Percentiles rank a stretch among this genome's conserved stretches.
Evolutionary conservation across 2,329 filamentous ascomycete species (phyloP).

Genomic region (Pseudogymnoascus sp.): DNA sequence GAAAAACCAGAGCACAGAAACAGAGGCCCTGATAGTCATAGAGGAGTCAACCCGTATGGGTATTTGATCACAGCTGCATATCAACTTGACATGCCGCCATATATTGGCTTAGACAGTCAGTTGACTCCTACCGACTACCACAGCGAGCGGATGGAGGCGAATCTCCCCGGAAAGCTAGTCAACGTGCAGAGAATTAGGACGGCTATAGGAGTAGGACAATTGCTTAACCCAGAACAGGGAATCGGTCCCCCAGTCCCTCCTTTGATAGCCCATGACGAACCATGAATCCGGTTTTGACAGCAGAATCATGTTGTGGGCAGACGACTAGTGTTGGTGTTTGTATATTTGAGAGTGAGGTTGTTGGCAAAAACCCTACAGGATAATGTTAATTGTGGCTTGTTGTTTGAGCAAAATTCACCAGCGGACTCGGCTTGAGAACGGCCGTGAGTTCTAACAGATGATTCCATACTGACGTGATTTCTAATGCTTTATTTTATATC

Average conservation of each 20-base stretch:
- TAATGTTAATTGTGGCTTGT: background rate
- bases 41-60: background rate
- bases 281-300: background rate
- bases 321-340: background rate
- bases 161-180: background rate
- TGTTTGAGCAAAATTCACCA: background rate
- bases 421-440: background rate
- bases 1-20: no score
- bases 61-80: background rate
- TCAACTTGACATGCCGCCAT: background rate
- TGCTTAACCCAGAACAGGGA: no score
- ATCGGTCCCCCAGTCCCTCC: background rate
- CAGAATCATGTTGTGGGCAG: background rate
- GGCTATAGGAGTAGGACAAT: background rate
- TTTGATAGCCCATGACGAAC: background rate
- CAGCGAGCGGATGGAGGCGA: background rate
- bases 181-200: background rate
- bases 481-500: slow-evolving; percentile 1
- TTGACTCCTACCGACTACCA: background rate
- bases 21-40: background rate
- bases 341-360: background rate
- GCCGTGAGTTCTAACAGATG: background rate
- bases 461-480: background rate
- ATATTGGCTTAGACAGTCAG: background rate
- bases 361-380: background rate